phyloP scores from a whole-genome alignment of 306 rosid genomes.

The Pachyrhizus erosus region DNA sequence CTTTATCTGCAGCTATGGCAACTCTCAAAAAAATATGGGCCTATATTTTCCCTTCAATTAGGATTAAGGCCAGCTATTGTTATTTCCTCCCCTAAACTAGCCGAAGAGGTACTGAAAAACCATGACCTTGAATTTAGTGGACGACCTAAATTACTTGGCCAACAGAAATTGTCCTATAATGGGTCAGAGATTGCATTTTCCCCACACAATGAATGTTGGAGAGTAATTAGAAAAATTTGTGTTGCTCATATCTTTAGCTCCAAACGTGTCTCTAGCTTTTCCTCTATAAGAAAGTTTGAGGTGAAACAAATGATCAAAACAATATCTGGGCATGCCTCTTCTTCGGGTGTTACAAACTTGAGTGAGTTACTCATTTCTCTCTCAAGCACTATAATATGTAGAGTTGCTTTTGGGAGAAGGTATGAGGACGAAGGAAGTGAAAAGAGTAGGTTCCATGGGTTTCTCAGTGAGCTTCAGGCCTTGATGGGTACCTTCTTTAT shows the following conservation, averaged over 20 bases:
- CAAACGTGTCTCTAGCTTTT: constrained; percentile 11
- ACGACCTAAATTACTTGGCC: constrained; percentile 4
- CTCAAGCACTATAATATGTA: background rate
- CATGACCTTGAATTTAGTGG: constrained; percentile 36
- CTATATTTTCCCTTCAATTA: constrained; percentile 46
- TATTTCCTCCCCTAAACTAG: constrained; percentile 30
- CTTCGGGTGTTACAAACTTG: constrained; percentile 9
- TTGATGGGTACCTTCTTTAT: background rate
- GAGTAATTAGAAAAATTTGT: constrained; percentile 39
- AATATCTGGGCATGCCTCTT: background rate
- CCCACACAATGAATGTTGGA: constrained; percentile 50
- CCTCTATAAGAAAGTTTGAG: constrained; percentile 21
- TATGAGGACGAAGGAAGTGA: constrained; percentile 32
- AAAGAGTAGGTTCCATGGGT: background rate
- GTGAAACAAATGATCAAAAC: constrained; percentile 3
- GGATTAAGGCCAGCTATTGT: constrained; percentile 34
- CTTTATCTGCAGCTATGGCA: constrained; percentile 32
- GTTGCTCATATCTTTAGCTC: constrained; percentile 7
- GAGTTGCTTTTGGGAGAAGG: constrained; percentile 37
- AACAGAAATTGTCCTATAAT: constrained; percentile 42
- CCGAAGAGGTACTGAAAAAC: constrained; percentile 2
- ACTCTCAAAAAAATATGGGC: constrained; percentile 42
- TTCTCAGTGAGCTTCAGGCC: constrained; percentile 10
- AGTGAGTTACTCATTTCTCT: background rate
- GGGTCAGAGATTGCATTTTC: constrained; percentile 38